Evolutionary conservation across 805 yeast genomes (phyloP), one percentile per base, ranked within the genome.

Genomic region (Candida montana): DNA sequence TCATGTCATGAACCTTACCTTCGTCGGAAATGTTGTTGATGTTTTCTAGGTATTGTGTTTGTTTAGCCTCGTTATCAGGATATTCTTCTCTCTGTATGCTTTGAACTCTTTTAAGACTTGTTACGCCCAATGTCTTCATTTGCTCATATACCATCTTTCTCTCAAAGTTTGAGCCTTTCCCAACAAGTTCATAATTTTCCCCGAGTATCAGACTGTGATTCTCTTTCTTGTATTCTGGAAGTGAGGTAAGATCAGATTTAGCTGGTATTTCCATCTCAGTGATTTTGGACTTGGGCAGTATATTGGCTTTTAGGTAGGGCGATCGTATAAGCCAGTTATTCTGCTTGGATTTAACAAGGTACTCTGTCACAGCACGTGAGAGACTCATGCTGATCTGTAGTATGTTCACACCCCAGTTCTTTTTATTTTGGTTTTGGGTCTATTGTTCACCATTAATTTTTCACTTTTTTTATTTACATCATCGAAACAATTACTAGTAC

Each of bases 121-220:
- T 51, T 13, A 49, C 36, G 5, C 52, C 52, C 35, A 62, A 44
- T 7, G 67, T 57, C 28, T 53, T 50, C 16, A 64, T 44, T 33
- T 56, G 56, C 29, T 55, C 58, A 39, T 54, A 57, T 5, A 58
- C 58, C 1, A 37, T 39, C 17, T 48, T 54, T 31, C 57, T 51
- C 28, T 63, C 59, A 37, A 51, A 59, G 13, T 42, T 39, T 2
- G 67, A 63, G 5, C 60, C 63, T 20, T 46, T 52, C 4, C 66
- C 67, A 2, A 63, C 55, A 8, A 47, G 33, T 13, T 37, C 30
- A 11, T 47, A 33, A 34, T 54, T 45, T 2, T 51, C 42, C 6
- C 17, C 21, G 8, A 45, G 21, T 10, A 38, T 15, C 23, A 40
- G 24, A 15, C 33, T 18, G 20, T 42, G 46, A 27, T 45, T 36